These are phyloP conservation scores for Decorospora gaudefroyi DNA, from an alignment of 2,329 filamentous ascomycete genomes.

Conservation along the genomic window DNA sequence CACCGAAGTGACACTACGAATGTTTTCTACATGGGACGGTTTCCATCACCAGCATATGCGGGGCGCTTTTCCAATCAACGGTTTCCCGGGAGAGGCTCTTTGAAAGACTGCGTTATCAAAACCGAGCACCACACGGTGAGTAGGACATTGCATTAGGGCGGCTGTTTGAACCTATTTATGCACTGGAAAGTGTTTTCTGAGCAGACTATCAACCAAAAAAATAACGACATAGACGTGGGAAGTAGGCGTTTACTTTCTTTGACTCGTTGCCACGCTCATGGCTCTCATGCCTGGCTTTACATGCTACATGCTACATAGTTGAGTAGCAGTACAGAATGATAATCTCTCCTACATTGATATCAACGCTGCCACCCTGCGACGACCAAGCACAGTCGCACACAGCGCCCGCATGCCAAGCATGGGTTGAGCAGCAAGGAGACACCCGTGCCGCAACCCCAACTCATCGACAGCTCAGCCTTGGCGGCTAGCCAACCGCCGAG, in stretches of 20 bases:
- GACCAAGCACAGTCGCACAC: neutral
- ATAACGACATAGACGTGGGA: neutral
- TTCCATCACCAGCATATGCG: conserved; percentile 1
- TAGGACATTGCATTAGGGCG: conserved; percentile 10
- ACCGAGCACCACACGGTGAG: neutral
- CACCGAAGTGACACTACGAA: too few relatives aligned
- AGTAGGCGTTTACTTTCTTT: neutral
- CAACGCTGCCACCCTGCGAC: too few relatives aligned
- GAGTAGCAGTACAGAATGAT: neutral
- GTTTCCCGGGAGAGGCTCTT: neutral
- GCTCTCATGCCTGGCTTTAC: neutral
- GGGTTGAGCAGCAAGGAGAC: conserved; percentile 1
- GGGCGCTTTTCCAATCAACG: neutral
- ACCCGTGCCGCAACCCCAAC: neutral
- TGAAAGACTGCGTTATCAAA: neutral
- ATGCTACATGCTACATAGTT: neutral
- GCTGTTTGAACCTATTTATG: conserved; percentile 11
- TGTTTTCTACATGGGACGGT: neutral
- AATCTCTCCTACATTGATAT: neutral
- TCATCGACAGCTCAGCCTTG: conserved; percentile 4
- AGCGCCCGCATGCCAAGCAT: neutral
- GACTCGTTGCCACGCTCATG: neutral
- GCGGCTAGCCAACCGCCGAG: conserved; percentile 7
- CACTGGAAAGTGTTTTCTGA: neutral
- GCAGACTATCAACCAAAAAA: neutral